Conservation (phyloP, 495 filamentous ascomycete species). For the Penicillium flavigenum region DNA sequence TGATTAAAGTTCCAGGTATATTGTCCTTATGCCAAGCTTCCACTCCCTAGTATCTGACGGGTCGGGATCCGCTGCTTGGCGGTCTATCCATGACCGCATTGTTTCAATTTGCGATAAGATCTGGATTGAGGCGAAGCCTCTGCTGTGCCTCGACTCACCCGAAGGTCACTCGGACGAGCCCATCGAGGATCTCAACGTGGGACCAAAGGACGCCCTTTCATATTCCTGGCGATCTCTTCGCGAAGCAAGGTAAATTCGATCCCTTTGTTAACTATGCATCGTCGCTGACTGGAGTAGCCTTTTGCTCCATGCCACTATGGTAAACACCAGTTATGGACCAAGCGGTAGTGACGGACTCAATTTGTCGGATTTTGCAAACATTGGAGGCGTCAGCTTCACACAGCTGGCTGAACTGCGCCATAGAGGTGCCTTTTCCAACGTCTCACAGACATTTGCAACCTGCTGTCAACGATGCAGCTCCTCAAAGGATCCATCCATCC, state of each 20-base stretch:
- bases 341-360: slow-evolving; percentile 31
- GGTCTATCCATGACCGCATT: slow-evolving; percentile 55
- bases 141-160: slow-evolving; percentile 87
- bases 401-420: slow-evolving; percentile 84
- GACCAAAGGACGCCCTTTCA: slow-evolving; percentile 82
- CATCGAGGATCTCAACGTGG: slow-evolving; percentile 61
- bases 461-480: slow-evolving; percentile 66
- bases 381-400: slow-evolving; percentile 71
- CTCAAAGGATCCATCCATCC: slow-evolving; percentile 47
- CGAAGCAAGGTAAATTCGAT: slow-evolving; percentile 69
- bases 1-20: slow-evolving; percentile 43
- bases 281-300: slow-evolving; percentile 49
- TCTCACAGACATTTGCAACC: slow-evolving; percentile 78
- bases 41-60: slow-evolving; percentile 30
- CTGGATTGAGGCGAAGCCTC: slow-evolving; percentile 70
- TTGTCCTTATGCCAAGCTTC: slow-evolving; percentile 40
- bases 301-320: slow-evolving; percentile 47
- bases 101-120: slow-evolving; percentile 57
- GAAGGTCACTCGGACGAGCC: slow-evolving; percentile 81
- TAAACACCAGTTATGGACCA: slow-evolving; percentile 42
- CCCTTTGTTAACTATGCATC: neutral
- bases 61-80: slow-evolving; percentile 28
- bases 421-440: slow-evolving; percentile 89
- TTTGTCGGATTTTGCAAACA: slow-evolving; percentile 43
- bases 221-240: slow-evolving; percentile 92